Evolutionary conservation across 345 rosid species (phyloP), one percentile per base, ranked within the genome.

Genomic region (Adansonia digitata): DNA sequence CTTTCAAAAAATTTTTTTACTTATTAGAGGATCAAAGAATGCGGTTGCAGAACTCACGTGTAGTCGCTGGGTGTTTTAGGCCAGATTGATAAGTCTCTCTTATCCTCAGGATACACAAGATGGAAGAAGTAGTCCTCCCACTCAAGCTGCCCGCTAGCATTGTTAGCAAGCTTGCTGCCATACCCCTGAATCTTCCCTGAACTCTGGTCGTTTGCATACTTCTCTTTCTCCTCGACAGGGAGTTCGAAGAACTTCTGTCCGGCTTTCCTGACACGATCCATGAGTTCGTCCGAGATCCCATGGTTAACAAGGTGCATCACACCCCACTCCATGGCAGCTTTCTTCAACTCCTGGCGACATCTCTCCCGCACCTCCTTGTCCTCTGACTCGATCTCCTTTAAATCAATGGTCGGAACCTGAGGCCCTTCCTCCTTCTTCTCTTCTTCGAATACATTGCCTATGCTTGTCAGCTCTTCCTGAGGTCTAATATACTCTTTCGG

Each of bases 61-160:
- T 93, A 95, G n/a, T 93, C 94, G 51, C 2, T 42, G 1, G 98
- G 98, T 52, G 82, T 86, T 72, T 83, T 87, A 0, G 99, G 99
- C 99, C 97, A 93, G 81, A 93, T 84, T 6, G 98, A 88, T 55
- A 89, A 14, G 74, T 93, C 97, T 10, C 91, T 82, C 75, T 95
- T 90, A 27, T 85, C 97, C 82, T 91, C 91, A 2, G 98, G 99
- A 76, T 48, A 95, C 43, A 80, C 78, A 69, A 91, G 93, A 60
- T 91, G 99, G 73, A 95, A 95, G 86, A 88, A 93, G 79, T 95
- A 95, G 78, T 95, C 99, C 80, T 88, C 91, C 99, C 99, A 95
- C 2, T n/a, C n/a, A n/a, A n/a, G n/a, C n/a, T n/a, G n/a, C n/a
- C 99, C 97, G 14, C 92, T 69, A 10, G 94, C 93, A 79, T 86